Percentiles rank a stretch among this genome's conserved stretches.
Conservation (phyloP, 2,329 filamentous ascomycete genomes). For the Penicillium concentricum region DNA sequence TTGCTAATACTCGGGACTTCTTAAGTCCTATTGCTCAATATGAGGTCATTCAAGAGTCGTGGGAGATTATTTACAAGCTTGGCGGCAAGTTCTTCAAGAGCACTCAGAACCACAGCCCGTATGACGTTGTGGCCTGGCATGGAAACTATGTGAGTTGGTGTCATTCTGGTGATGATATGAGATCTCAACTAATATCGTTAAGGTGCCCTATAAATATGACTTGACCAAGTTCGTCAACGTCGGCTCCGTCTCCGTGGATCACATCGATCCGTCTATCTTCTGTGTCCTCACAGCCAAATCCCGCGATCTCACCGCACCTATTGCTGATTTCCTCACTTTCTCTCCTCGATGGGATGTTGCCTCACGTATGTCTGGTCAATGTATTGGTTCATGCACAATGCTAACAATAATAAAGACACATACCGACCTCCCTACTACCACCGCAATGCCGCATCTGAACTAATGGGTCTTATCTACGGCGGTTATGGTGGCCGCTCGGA, state of each 20-base stretch:
- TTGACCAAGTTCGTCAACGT: constrained; percentile 43
- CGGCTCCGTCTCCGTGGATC: constrained; percentile 41
- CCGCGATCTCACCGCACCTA: constrained; percentile 32
- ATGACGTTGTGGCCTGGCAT: constrained; percentile 71
- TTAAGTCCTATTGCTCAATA: constrained; percentile 60
- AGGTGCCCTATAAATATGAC: constrained; percentile 44
- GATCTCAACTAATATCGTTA: neutral
- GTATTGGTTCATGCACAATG: neutral
- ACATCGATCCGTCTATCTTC: constrained; percentile 44
- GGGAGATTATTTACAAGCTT: constrained; percentile 63
- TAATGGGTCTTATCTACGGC: constrained; percentile 41
- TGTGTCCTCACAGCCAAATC: constrained; percentile 43
- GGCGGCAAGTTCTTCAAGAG: constrained; percentile 60
- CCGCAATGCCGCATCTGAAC: constrained; percentile 41
- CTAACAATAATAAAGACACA: constrained; percentile 28
- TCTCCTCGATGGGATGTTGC: constrained; percentile 42
- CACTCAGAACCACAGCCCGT: constrained; percentile 64
- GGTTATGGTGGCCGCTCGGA: constrained; percentile 37
- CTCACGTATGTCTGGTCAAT: constrained; percentile 28
- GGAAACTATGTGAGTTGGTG: constrained; percentile 55
- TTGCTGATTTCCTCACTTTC: constrained; percentile 43
- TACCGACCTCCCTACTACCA: constrained; percentile 46
- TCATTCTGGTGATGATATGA: too few species aligned
- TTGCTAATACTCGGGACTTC: constrained; percentile 67
- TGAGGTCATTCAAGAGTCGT: constrained; percentile 54